Percentiles rank a stretch among this genome's conserved stretches.
Conservation (phyloP, 805 yeast genomes). For the Wickerhamomyces rabaulensis region DNA sequence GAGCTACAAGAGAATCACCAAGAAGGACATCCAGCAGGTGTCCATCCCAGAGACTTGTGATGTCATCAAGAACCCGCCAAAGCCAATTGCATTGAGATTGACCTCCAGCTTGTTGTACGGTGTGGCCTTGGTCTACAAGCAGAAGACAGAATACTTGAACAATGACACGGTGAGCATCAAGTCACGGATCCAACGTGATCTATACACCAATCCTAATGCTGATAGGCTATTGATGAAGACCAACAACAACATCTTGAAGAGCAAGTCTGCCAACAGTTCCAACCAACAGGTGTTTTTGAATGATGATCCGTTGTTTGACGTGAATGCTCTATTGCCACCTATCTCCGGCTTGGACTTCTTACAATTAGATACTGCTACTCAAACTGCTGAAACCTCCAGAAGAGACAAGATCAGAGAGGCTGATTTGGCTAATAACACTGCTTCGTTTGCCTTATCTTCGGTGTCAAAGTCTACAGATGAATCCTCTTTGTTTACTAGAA, state of each 20-base stretch:
- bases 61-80: conserved; percentile 19
- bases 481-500: background rate
- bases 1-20: conserved; percentile 24
- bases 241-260: background rate
- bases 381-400: conserved; percentile 1
- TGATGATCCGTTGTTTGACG: conserved; percentile 37
- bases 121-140: conserved; percentile 39
- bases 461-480: conserved; percentile 6
- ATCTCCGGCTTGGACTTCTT: conserved; percentile 16
- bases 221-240: conserved; percentile 1
- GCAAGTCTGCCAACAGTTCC: background rate
- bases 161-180: conserved; percentile 19
- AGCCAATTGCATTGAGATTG: conserved; percentile 25
- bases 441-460: conserved; percentile 4
- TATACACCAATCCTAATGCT: conserved; percentile 5
- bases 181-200: conserved; percentile 21
- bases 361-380: background rate
- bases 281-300: conserved; percentile 15
- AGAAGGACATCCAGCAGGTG: conserved; percentile 29
- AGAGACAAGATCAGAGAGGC: conserved; percentile 9
- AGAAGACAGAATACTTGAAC: conserved; percentile 42
- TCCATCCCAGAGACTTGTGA: conserved; percentile 41
- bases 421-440: conserved; percentile 16
- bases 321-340: conserved; percentile 26
- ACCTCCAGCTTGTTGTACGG: conserved; percentile 42